These are phyloP conservation scores for Penicillium atrosanguineum DNA, from an alignment of 495 filamentous ascomycete species.

Conservation along the genomic window DNA sequence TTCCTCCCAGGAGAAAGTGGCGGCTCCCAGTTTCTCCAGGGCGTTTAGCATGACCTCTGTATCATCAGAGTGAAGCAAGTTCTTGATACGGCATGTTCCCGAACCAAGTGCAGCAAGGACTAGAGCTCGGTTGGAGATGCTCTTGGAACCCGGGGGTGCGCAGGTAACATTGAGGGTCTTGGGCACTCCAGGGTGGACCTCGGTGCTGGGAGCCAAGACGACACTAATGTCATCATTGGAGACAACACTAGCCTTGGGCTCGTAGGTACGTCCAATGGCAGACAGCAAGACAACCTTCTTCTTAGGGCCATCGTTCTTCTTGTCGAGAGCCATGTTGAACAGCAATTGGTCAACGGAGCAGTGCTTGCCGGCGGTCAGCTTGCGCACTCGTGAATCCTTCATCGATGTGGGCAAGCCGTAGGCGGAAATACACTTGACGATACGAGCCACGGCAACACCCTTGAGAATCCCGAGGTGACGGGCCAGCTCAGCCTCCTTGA, in stretches of 20 bases:
- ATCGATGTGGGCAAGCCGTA: conserved; percentile 88
- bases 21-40: conserved; percentile 76
- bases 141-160: conserved; percentile 93
- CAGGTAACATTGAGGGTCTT: conserved; percentile 65
- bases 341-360: conserved; percentile 90
- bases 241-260: conserved; percentile 83
- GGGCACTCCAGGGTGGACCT: conserved; percentile 67
- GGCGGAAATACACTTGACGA: conserved; percentile 88
- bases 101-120: conserved; percentile 88
- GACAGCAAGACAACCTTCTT: conserved; percentile 97
- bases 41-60: conserved; percentile 96
- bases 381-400: conserved; percentile 78
- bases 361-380: conserved; percentile 79
- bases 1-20: conserved; percentile 92
- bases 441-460: conserved; percentile 80
- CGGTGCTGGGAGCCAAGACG: conserved; percentile 76
- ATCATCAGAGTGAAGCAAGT: conserved; percentile 93
- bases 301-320: conserved; percentile 94
- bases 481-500: conserved; percentile 92
- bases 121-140: conserved; percentile 92
- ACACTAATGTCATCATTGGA: conserved; percentile 81
- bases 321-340: conserved; percentile 93
- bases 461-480: conserved; percentile 85
- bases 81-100: conserved; percentile 83
- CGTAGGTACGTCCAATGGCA: conserved; percentile 82